These are phyloP conservation scores for Lyophyllum atratum DNA, from an alignment of 768 basidiomycete species.

Conservation along the genomic window DNA sequence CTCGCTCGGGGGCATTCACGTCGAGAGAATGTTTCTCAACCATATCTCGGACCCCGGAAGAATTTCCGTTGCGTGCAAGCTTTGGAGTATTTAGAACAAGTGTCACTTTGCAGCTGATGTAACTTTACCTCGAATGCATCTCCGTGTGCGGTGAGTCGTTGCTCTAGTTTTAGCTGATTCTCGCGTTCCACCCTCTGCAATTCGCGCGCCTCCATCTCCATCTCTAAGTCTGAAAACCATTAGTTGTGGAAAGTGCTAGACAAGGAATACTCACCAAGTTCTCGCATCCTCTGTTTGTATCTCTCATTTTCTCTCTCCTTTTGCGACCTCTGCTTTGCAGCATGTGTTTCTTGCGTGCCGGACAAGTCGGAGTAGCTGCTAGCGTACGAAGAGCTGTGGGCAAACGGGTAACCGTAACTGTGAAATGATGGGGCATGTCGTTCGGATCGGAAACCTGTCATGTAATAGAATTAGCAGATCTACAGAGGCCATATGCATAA, in stretches of 20 bases:
- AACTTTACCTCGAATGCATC: slow-evolving; percentile 29
- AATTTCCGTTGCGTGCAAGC: slow-evolving; percentile 27
- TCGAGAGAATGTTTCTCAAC: slow-evolving; percentile 32
- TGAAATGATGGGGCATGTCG: slow-evolving; percentile 1
- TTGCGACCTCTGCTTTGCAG: slow-evolving; percentile 19
- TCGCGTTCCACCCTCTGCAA: slow-evolving; percentile 23
- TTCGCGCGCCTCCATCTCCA: slow-evolving; percentile 34
- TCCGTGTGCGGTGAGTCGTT: slow-evolving; percentile 23
- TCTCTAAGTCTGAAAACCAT: slow-evolving; percentile 28
- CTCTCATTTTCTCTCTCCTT: slow-evolving; percentile 29
- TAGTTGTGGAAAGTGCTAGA: not conserved
- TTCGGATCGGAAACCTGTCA: slow-evolving; percentile 31
- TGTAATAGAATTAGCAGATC: not conserved
- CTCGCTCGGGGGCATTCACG: slow-evolving; percentile 31
- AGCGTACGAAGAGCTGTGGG: slow-evolving; percentile 15
- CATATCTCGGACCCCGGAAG: slow-evolving; percentile 24
- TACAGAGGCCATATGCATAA: not conserved
- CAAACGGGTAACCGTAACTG: slow-evolving; percentile 3
- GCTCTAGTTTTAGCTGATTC: slow-evolving; percentile 23
- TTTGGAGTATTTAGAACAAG: slow-evolving; percentile 7
- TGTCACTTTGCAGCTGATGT: not conserved
- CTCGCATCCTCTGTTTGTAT: slow-evolving; percentile 32
- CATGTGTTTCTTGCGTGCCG: slow-evolving; percentile 17
- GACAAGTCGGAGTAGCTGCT: slow-evolving; percentile 19
- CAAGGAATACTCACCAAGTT: slow-evolving; percentile 28